These are phyloP conservation scores for Kwoniella botswanensis DNA, from an alignment of 768 basidiomycete species.

Conservation along the genomic window DNA sequence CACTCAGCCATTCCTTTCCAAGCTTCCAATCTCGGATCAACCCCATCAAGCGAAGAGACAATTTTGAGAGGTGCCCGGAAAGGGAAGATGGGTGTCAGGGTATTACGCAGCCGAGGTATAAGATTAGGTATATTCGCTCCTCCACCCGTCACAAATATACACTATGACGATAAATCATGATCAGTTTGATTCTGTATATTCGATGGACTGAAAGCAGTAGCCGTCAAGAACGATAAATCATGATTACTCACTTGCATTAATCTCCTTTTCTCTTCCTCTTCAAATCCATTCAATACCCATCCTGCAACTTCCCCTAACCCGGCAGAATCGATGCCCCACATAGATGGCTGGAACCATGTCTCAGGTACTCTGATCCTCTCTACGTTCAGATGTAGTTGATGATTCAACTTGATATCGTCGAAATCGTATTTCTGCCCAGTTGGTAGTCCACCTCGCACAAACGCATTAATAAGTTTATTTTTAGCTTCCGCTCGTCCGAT, in stretches of 20 bases:
- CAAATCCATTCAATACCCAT: conserved; percentile 76
- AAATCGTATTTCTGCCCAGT: conserved; percentile 67
- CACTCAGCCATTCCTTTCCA: conserved; percentile 90
- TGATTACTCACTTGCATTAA: conserved; percentile 72
- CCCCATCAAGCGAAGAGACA: conserved; percentile 61
- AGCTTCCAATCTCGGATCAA: conserved; percentile 73
- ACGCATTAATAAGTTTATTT: conserved; percentile 84
- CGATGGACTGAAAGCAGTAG: neutral
- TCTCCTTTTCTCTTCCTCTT: conserved; percentile 68
- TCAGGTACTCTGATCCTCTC: conserved; percentile 92
- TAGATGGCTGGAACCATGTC: conserved; percentile 87
- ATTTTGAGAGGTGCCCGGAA: conserved; percentile 77
- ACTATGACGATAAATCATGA: conserved; percentile 61
- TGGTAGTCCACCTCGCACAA: conserved; percentile 61
- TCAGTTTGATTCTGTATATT: conserved; percentile 9
- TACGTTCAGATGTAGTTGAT: conserved; percentile 84
- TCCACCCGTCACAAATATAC: conserved; percentile 86
- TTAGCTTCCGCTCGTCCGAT: conserved; percentile 75
- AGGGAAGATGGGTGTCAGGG: conserved; percentile 82
- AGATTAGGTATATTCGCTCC: conserved; percentile 77
- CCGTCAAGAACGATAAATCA: neutral
- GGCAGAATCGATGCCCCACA: conserved; percentile 93
- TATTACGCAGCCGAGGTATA: conserved; percentile 68
- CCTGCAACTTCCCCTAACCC: conserved; percentile 92
- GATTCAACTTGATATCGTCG: conserved; percentile 47